Percentiles rank a stretch among this genome's conserved stretches.
These are phyloP conservation scores for Sporobolomyces roseus DNA, from an alignment of 768 basidiomycete species.

Conservation along the genomic window DNA sequence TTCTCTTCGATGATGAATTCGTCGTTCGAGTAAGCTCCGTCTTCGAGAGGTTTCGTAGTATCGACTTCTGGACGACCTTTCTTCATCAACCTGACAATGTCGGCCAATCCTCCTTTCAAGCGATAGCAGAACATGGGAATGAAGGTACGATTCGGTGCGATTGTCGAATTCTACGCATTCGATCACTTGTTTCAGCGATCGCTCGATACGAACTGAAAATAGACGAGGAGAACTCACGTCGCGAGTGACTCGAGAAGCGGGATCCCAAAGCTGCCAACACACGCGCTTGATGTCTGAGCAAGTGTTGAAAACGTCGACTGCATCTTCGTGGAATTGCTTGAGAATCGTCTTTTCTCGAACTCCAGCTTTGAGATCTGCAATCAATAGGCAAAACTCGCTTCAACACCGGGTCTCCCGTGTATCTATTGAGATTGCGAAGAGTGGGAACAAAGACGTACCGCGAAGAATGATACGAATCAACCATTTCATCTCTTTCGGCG, in stretches of 20 bases:
- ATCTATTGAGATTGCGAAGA: too few species aligned
- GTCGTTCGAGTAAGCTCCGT: conserved; percentile 48
- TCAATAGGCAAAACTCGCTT: background rate
- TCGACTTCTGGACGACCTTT: conserved; percentile 38
- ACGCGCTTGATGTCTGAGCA: conserved; percentile 95
- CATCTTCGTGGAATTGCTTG: conserved; percentile 86
- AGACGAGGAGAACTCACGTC: conserved; percentile 43
- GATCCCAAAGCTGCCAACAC: conserved; percentile 80
- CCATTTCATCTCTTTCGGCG: conserved; percentile 88
- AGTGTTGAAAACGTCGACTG: conserved; percentile 88
- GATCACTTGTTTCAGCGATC: too few species aligned
- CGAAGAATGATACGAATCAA: conserved; percentile 92
- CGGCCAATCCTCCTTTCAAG: conserved; percentile 71
- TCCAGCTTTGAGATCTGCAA: conserved; percentile 78
- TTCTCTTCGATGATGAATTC: conserved; percentile 95
- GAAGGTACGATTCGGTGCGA: conserved; percentile 79
- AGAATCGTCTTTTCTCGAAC: conserved; percentile 93
- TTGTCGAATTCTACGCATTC: conserved; percentile 71
- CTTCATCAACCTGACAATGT: conserved; percentile 77
- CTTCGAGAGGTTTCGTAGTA: background rate
- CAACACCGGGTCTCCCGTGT: too few species aligned
- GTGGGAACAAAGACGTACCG: conserved; percentile 54
- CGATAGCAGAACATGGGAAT: conserved; percentile 94
- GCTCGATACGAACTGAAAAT: too few species aligned
- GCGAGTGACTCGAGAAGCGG: conserved; percentile 55